Conservation (phyloP, 768 basidiomycete species). For the Collybia sordida region DNA sequence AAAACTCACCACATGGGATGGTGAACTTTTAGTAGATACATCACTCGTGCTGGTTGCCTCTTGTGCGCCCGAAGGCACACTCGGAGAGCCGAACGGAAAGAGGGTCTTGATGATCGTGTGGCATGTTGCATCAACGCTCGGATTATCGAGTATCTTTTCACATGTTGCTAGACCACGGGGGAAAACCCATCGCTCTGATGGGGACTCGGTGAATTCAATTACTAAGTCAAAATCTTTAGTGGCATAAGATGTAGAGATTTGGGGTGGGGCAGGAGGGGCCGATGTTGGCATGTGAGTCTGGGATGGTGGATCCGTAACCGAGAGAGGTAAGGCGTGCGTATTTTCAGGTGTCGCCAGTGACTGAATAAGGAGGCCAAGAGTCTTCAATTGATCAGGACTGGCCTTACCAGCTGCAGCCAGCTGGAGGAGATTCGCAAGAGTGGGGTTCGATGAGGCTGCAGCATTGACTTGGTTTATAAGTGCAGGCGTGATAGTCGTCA, state of each 20-base stretch:
- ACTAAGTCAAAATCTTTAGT: constrained; percentile 71
- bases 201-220: constrained; percentile 65
- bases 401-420: constrained; percentile 63
- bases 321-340: constrained; percentile 12
- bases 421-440: constrained; percentile 64
- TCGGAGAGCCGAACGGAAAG: constrained; percentile 38
- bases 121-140: constrained; percentile 14
- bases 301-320: constrained; percentile 2
- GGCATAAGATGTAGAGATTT: constrained; percentile 21
- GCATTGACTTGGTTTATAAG: constrained; percentile 64
- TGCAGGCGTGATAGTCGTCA: constrained; percentile 52
- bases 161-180: constrained; percentile 59
- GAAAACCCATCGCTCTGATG: constrained; percentile 65
- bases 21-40: background rate
- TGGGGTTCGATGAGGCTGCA: constrained; percentile 66
- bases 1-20: constrained; percentile 41
- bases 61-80: background rate
- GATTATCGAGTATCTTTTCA: constrained; percentile 35
- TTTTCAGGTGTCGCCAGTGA: constrained; percentile 46
- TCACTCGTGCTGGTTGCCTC: constrained; percentile 4
- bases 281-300: constrained; percentile 11
- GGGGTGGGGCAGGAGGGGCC: constrained; percentile 5
- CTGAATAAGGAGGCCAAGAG: constrained; percentile 71
- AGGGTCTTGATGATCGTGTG: constrained; percentile 42
- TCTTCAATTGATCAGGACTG: constrained; percentile 62